Evolutionary conservation across 1,139 yeast species (phyloP), one percentile per base, ranked within the genome.

Genomic region (Lodderomyces oxycetoniae): DNA sequence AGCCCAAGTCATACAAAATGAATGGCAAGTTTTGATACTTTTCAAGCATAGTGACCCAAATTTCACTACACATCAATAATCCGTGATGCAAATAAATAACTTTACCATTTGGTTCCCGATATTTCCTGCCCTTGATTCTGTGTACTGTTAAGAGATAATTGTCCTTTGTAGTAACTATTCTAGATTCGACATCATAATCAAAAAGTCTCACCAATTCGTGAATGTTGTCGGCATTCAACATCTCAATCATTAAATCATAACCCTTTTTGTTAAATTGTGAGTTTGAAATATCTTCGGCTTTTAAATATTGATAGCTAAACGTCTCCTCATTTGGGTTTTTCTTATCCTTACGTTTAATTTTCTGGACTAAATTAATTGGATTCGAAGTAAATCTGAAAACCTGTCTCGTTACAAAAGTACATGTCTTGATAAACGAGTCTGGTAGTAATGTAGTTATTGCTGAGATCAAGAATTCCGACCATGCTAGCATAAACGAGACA

Each of bases 51-150:
- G 91, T 75, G 30, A 84, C 77, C 96, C 95, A 86, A 6, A 89
- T 74, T 49, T 89, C 97, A 33, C 93, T 79, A 52, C 81, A 79
- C 96, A 89, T 89, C 44, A 89, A 67, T 37, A 89, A 64, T 0
- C 97, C 97, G 54, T 89, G 97, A 50, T 89, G 97, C 35, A 89
- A 65, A 50, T 86, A 89, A 0, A 84, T 82, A 2, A 81, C 79
- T 36, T 67, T 73, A 0, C 73, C 68, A 34, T 43, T 59, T 22
- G 46, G 30, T 3, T 34, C 33, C 25, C 48, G 32, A 7, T 12
- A n/a, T 16, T 29, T 28, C n/a, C 24, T 19, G 9, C 46, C 46
- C 9, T 42, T 42, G 9, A 62, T 46, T 13, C 65, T 46, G 33
- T 64, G 59, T 26, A 59, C 39, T 44, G 63, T 70, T 45, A 72